A percentile compares a stretch with the other conserved stretches of the same genome.
phyloP scores from a whole-genome alignment of 257 asterid genomes.

The Scutellaria baicalensis region DNA sequence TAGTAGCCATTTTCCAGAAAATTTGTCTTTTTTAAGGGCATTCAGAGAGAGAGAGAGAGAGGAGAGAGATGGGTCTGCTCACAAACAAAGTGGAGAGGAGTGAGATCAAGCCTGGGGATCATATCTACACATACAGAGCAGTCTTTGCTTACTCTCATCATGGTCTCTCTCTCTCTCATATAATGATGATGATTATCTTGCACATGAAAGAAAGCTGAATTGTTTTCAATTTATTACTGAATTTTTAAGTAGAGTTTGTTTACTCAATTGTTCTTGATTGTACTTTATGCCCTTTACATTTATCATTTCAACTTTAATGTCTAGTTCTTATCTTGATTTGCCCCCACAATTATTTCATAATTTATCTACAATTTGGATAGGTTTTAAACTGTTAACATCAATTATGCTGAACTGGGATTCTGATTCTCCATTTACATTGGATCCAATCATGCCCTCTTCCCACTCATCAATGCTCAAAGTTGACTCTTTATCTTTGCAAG shows the following conservation, averaged over 20 bases:
- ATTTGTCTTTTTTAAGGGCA: background rate
- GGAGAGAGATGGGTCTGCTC: slow-evolving; percentile 53
- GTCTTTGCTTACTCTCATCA: slow-evolving; percentile 75
- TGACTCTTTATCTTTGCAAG: background rate
- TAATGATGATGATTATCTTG: background rate
- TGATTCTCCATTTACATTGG: background rate
- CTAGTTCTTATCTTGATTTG: background rate
- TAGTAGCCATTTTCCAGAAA: background rate
- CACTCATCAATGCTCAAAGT: background rate
- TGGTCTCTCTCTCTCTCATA: slow-evolving; percentile 26
- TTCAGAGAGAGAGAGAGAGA: background rate
- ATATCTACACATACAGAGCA: slow-evolving; percentile 81
- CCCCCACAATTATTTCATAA: background rate
- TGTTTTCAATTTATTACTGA: background rate
- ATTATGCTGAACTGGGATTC: background rate
- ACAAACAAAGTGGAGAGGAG: slow-evolving; percentile 60
- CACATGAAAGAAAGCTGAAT: background rate
- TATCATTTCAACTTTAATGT: background rate
- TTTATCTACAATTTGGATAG: background rate
- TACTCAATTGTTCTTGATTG: background rate
- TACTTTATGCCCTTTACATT: background rate
- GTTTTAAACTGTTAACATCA: background rate
- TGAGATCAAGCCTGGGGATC: slow-evolving; percentile 65
- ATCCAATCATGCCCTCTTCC: background rate
- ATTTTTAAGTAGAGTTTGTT: background rate